Percentiles rank a stretch among this genome's conserved stretches.
Evolutionary conservation across 2,329 filamentous ascomycete genomes (phyloP).

Genomic region (Amauroascus verrucosus): DNA sequence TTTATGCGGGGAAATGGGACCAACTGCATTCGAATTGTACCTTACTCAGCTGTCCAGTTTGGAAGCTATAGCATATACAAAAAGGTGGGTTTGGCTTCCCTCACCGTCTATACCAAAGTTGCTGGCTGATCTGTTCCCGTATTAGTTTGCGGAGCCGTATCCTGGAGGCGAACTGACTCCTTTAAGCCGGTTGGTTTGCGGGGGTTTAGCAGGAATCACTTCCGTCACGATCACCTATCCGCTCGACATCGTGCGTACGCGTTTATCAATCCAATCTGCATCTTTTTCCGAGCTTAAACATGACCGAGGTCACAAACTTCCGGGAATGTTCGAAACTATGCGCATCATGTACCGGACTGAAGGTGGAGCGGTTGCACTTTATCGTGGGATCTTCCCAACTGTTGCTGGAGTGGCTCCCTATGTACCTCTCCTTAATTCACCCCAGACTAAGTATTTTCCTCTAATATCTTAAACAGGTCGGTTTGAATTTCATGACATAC

Average conservation of each 20-base stretch:
- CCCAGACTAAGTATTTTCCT: conserved; percentile 3
- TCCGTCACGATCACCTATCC: conserved; percentile 94
- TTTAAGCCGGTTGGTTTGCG: conserved; percentile 70
- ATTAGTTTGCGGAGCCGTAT: conserved; percentile 44
- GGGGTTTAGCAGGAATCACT: conserved; percentile 84
- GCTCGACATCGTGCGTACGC: conserved; percentile 91
- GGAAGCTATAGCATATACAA: conserved; percentile 98
- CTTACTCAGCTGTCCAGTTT: conserved; percentile 96
- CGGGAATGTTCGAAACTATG: conserved; percentile 87
- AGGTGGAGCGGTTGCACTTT: conserved; percentile 75
- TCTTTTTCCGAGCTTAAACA: conserved; percentile 70
- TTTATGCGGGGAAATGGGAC: conserved; percentile 98
- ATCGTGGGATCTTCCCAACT: conserved; percentile 86
- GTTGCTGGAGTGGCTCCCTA: conserved; percentile 94
- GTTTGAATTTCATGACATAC: conserved; percentile 97
- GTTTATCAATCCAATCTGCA: conserved; percentile 92
- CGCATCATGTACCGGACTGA: conserved; percentile 78
- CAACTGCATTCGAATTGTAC: conserved; percentile 96
- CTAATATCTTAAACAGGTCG: conserved; percentile 49
- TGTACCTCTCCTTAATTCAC: conserved; percentile 39
- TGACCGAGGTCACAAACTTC: conserved; percentile 50
- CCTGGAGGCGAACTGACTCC: conserved; percentile 66
- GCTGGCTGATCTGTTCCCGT: conserved; percentile 12
- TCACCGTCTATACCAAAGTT: not conserved
- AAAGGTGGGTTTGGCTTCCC: conserved; percentile 47